A percentile compares a stretch with the other conserved stretches of the same genome.
These are phyloP conservation scores for Penicillium sp. DNA, from an alignment of 2,329 filamentous ascomycete species.

Conservation along the genomic window DNA sequence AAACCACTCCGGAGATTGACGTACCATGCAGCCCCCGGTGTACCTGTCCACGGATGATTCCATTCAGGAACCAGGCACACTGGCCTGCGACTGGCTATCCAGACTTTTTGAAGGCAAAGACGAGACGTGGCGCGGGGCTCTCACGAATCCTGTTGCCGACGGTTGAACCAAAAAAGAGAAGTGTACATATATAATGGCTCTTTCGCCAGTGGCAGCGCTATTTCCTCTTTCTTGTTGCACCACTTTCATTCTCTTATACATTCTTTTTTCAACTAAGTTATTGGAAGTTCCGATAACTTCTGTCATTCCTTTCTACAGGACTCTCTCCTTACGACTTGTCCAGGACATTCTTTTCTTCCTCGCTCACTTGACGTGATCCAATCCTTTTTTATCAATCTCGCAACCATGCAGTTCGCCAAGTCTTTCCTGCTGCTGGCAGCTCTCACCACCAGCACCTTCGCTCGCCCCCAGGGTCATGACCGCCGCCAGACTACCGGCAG, in stretches of 20 bases:
- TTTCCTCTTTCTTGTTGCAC: neutral
- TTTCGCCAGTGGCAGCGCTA: neutral
- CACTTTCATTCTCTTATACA: constrained; percentile 16
- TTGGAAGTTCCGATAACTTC: constrained; percentile 16
- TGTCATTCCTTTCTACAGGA: constrained; percentile 15
- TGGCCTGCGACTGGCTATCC: constrained; percentile 3
- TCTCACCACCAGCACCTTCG: constrained; percentile 26
- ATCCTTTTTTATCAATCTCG: constrained; percentile 9
- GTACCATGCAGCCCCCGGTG: constrained; percentile 4
- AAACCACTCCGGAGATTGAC: constrained; percentile 8
- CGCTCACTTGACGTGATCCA: constrained; percentile 10
- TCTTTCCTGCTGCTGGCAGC: constrained; percentile 36
- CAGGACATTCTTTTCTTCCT: constrained; percentile 1
- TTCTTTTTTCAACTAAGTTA: constrained; percentile 6
- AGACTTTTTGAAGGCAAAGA: neutral
- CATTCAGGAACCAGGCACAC: constrained; percentile 16
- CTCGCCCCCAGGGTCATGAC: constrained; percentile 23
- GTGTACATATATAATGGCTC: constrained; percentile 1
- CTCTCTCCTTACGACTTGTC: constrained; percentile 3
- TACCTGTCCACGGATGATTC: constrained; percentile 7
- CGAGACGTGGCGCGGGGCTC: constrained; percentile 2
- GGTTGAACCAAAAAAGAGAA: neutral
- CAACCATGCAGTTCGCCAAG: constrained; percentile 35
- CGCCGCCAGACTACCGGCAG: constrained; percentile 23
- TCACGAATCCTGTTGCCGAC: neutral